These are phyloP conservation scores for Diaporthe citriasiana DNA, from an alignment of 2,329 filamentous ascomycete genomes.

Conservation along the genomic window DNA sequence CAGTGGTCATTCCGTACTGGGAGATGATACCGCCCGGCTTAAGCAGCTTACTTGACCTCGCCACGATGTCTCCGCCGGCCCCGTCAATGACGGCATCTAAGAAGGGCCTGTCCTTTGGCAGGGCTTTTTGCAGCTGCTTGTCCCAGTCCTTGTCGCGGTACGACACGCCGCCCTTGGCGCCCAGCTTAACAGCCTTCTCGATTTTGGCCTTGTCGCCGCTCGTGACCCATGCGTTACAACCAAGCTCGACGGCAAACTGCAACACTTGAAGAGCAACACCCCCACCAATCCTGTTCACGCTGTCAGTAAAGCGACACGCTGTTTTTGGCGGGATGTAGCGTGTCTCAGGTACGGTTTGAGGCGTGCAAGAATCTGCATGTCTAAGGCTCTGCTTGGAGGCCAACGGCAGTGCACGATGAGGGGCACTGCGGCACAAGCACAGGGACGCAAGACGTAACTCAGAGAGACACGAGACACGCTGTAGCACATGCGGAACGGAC, in stretches of 20 bases:
- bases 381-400: too few relatives aligned
- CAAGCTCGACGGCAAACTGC: conserved; percentile 81
- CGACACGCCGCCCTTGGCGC: conserved; percentile 84
- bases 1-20: conserved; percentile 91
- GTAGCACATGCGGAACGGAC: neutral
- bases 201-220: conserved; percentile 83
- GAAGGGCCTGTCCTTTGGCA: conserved; percentile 76
- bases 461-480: neutral
- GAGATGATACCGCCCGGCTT: conserved; percentile 88
- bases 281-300: conserved; percentile 75
- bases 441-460: neutral
- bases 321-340: neutral
- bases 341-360: neutral
- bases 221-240: conserved; percentile 85
- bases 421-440: neutral
- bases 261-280: conserved; percentile 89
- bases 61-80: conserved; percentile 87
- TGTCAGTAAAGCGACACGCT: neutral
- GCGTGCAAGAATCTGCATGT: neutral
- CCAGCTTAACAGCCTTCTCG: conserved; percentile 76
- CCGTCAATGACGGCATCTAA: conserved; percentile 92
- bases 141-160: conserved; percentile 89
- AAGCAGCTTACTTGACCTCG: conserved; percentile 75
- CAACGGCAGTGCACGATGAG: neutral
- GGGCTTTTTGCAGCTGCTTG: conserved; percentile 73